Evolutionary conservation across 2,329 filamentous ascomycete species (phyloP), one percentile per base, ranked within the genome.

Genomic region (Lasiodiplodia sp.): DNA sequence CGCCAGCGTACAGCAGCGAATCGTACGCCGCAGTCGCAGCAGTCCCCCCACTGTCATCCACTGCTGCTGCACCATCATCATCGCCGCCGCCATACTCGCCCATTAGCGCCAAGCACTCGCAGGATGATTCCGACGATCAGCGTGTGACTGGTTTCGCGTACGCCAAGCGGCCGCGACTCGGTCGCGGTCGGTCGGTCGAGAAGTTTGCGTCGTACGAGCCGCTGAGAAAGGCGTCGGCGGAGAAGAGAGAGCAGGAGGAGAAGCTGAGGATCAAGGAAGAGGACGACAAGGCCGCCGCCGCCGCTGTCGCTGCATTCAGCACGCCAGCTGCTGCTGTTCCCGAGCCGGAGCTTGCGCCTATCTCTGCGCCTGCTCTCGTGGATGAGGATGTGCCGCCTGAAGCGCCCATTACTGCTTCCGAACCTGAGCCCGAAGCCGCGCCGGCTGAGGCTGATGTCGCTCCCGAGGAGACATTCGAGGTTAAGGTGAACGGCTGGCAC

Each of bases 151-250:
- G 44, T 47, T 52, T 52, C 31, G 60, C 60, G 12, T 64, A 64
- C 60, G 60, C 52, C 31, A 56, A 66, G 63, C 34, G 63, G 12
- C 63, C 63, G 6, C 51, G 63, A 6, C 63, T 66, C 23, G 63
- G 63, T 34, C 63, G 63, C 51, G 63, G 63, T 23, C 63, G 63
- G 23, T 66, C 63, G 11, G 44, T 21, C 16, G 63, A 66, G 38
- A 66, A 66, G 51, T 55, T 66, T 38, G n/a, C 55, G 23, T 66
- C 63, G 37, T 66, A 66, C 23, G 63, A 37, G 63, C 51, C 37
- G 49, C 51, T 66, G 34, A 25, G 51, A 28, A 47, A 49, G 21
- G 37, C 60, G 3, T 64, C 60, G n/a, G 60, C 60, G n/a, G 60
- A 64, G 47, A 38, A 64, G 60, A 25, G 31, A 12, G 47, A 64